phyloP scores from a whole-genome alignment of 192 early-diverging fungal genomes.

The Cetraspora pellucida region DNA sequence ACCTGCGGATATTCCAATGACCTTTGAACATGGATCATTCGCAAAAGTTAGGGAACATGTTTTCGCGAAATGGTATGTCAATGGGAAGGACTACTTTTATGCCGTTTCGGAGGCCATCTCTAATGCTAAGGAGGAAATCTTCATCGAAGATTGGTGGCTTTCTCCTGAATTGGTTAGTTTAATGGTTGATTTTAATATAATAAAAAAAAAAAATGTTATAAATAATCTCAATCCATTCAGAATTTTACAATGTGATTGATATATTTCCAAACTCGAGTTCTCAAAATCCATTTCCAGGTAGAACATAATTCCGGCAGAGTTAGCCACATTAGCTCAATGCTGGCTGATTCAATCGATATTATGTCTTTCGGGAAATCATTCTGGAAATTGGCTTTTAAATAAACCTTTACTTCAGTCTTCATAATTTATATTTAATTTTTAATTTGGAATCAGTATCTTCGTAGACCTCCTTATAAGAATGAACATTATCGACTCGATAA shows the following conservation, averaged over 20 bases:
- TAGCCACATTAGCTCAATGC: too few species aligned
- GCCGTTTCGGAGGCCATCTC: slow-evolving; percentile 76
- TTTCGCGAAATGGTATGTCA: slow-evolving; percentile 79
- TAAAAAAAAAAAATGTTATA: too few species aligned
- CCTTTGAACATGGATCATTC: slow-evolving; percentile 69
- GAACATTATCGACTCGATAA: slow-evolving; percentile 79
- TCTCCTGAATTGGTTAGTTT: slow-evolving; percentile 76
- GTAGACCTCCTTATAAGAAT: slow-evolving; percentile 72
- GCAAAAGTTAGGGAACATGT: slow-evolving; percentile 69
- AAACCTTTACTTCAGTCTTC: too few species aligned
- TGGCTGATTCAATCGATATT: too few species aligned
- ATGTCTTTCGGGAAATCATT: too few species aligned
- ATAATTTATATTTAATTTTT: not conserved
- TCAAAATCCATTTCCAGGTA: too few species aligned
- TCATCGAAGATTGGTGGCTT: slow-evolving; percentile 90
- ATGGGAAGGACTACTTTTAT: slow-evolving; percentile 78
- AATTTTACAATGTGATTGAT: too few species aligned
- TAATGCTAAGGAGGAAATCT: slow-evolving; percentile 71
- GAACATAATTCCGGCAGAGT: too few species aligned
- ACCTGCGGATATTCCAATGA: too few species aligned
- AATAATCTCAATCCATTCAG: too few species aligned
- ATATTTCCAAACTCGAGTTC: too few species aligned
- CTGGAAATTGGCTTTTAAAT: too few species aligned
- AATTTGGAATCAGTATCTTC: slow-evolving; percentile 59
- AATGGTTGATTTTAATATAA: not conserved